Evolutionary conservation across 2,329 filamentous ascomycete species (phyloP).

Genomic region (Exophiala mesophila): DNA sequence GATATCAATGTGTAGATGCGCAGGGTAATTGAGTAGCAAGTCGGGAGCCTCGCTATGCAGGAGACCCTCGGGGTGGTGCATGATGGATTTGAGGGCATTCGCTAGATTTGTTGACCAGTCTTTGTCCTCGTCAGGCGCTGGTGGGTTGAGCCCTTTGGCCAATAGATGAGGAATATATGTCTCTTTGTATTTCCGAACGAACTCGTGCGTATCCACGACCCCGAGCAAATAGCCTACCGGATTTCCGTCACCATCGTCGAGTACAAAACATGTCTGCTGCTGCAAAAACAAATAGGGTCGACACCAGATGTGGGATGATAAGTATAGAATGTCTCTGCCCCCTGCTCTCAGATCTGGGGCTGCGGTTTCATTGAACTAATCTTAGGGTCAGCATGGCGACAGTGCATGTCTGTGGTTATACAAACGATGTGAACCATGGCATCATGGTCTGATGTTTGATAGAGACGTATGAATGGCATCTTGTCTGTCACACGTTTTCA

Average conservation of each 20-base stretch:
- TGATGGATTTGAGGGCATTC: constrained; percentile 17
- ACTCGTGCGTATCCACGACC: constrained; percentile 16
- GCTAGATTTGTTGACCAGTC: constrained; percentile 17
- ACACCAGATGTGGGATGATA: constrained; percentile 23
- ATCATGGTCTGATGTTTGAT: constrained; percentile 18
- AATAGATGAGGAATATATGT: constrained; percentile 16
- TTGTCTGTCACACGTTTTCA: too few relatives aligned
- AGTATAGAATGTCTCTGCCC: constrained; percentile 15
- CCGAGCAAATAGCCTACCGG: constrained; percentile 24
- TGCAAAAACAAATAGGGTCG: constrained; percentile 19
- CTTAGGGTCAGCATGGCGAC: not conserved
- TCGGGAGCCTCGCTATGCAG: constrained; percentile 17
- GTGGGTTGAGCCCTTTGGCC: constrained; percentile 13
- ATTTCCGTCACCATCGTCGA: constrained; percentile 21
- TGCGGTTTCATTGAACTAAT: constrained; percentile 25
- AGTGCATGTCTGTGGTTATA: not conserved
- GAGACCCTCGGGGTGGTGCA: constrained; percentile 18
- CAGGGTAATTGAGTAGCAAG: constrained; percentile 20
- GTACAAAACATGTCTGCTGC: constrained; percentile 20
- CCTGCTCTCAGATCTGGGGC: constrained; percentile 15
- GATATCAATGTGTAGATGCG: constrained; percentile 25
- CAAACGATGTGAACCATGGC: constrained; percentile 22
- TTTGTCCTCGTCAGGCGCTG: constrained; percentile 9
- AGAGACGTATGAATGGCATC: constrained; percentile 22
- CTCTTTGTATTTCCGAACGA: constrained; percentile 15